These are phyloP conservation scores for Shiraia bambusicola DNA, from an alignment of 2,329 filamentous ascomycete species.

Conservation along the genomic window DNA sequence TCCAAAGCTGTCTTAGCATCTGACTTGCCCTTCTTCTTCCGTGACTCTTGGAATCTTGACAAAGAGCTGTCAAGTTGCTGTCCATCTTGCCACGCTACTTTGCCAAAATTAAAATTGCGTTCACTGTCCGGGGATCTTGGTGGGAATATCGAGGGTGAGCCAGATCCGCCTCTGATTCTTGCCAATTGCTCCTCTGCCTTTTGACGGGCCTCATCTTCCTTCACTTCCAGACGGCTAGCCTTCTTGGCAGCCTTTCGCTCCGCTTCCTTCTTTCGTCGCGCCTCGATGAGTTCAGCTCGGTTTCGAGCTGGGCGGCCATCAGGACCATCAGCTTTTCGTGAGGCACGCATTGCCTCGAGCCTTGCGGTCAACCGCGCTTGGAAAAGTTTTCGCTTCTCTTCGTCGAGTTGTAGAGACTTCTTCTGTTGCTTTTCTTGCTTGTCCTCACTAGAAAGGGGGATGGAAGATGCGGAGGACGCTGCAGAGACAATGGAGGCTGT, in stretches of 20 bases:
- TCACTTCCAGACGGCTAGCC: slow-evolving; percentile 73
- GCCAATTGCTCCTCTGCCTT: slow-evolving; percentile 59
- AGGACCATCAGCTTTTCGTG: slow-evolving; percentile 81
- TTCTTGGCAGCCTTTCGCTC: slow-evolving; percentile 88
- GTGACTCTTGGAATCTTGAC: slow-evolving; percentile 61
- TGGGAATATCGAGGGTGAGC: slow-evolving; percentile 55
- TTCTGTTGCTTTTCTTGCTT: slow-evolving; percentile 32
- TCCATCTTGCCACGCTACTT: slow-evolving; percentile 87
- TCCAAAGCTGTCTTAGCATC: slow-evolving; percentile 85
- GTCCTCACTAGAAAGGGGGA: slow-evolving; percentile 37
- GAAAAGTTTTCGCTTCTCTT: slow-evolving; percentile 67
- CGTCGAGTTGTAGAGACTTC: slow-evolving; percentile 35
- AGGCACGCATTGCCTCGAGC: slow-evolving; percentile 81
- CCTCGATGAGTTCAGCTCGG: slow-evolving; percentile 88
- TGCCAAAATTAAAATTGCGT: slow-evolving; percentile 84
- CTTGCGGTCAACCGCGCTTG: slow-evolving; percentile 77
- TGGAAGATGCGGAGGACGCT: slow-evolving; percentile 52
- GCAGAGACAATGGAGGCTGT: slow-evolving; percentile 46
- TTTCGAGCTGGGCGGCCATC: slow-evolving; percentile 82
- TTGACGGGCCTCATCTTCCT: slow-evolving; percentile 71
- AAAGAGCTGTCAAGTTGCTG: slow-evolving; percentile 74
- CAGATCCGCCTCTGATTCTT: slow-evolving; percentile 60
- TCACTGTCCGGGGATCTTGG: slow-evolving; percentile 51
- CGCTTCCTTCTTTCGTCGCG: slow-evolving; percentile 81
- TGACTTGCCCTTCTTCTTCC: slow-evolving; percentile 77